Percentiles rank a stretch among this genome's conserved stretches.
Conservation (phyloP, 805 yeast species). For the Wickerhamiella dianesei region DNA sequence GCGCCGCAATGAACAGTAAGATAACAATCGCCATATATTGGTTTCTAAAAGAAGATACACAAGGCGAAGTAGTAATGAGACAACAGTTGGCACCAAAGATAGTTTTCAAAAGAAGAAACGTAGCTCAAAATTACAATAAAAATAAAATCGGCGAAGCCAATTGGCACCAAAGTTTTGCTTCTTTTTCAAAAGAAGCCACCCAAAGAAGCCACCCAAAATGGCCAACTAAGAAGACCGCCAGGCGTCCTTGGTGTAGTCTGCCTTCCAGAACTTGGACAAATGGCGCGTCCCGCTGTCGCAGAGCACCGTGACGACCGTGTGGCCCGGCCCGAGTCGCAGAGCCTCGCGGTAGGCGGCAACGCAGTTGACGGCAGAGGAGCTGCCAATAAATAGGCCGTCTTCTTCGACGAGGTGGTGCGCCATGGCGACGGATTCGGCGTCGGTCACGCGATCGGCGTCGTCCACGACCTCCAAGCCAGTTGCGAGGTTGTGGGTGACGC, state of each 20-base stretch:
- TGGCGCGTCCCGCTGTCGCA: constrained; percentile 92
- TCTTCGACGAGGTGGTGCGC: constrained; percentile 66
- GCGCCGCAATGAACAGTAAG: no score
- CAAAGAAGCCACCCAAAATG: no score
- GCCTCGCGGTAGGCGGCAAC: constrained; percentile 71
- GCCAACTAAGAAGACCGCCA: no score
- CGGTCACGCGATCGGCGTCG: constrained; percentile 67
- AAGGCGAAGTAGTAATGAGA: no score
- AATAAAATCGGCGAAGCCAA: no score
- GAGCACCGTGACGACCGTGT: constrained; percentile 65
- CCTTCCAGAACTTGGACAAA: constrained; percentile 64
- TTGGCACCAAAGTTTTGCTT: no score
- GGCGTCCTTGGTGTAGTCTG: neutral
- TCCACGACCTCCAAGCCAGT: constrained; percentile 60
- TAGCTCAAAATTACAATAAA: no score
- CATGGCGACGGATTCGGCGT: constrained; percentile 73
- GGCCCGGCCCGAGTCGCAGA: constrained; percentile 38
- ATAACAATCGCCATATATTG: no score
- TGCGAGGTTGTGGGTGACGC: constrained; percentile 70
- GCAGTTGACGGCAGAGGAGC: constrained; percentile 86
- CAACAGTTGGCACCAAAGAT: no score
- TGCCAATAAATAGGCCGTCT: constrained; percentile 86
- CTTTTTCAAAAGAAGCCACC: no score
- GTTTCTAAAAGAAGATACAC: no score
- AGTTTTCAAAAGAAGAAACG: no score